These are phyloP conservation scores for Centaurea solstitialis DNA, from an alignment of 129 eudicot species.

Conservation along the genomic window DNA sequence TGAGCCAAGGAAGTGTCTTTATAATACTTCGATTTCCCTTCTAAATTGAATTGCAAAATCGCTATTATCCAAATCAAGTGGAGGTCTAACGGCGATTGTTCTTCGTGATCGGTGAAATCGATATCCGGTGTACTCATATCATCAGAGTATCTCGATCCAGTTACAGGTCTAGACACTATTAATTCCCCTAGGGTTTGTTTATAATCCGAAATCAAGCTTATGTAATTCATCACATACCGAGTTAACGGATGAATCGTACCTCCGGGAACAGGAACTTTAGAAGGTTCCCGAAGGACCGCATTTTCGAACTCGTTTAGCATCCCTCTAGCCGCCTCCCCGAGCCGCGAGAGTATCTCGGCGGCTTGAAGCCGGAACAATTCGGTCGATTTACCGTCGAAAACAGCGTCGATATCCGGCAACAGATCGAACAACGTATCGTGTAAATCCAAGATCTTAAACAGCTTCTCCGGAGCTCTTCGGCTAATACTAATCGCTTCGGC, in stretches of 20 bases:
- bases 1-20: conserved; percentile 57
- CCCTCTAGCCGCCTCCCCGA: conserved; percentile 70
- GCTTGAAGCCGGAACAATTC: conserved; percentile 59
- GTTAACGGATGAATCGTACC: conserved; percentile 82
- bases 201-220: conserved; percentile 59
- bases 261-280: conserved; percentile 68
- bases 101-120: conserved; percentile 60
- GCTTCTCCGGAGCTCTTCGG: conserved; percentile 68
- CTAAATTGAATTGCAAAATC: conserved; percentile 52
- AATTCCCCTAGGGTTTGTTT: conserved; percentile 55
- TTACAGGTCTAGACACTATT: conserved; percentile 58
- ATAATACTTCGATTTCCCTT: conserved; percentile 58
- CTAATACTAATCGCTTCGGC: conserved; percentile 69
- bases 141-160: conserved; percentile 55
- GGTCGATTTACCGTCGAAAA: conserved; percentile 47
- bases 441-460: conserved; percentile 70
- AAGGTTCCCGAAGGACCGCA: conserved; percentile 64
- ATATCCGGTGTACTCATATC: conserved; percentile 48
- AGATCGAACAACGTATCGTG: conserved; percentile 55
- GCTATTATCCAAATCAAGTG: conserved; percentile 67
- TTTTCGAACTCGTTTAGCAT: conserved; percentile 69
- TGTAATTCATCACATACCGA: conserved; percentile 83
- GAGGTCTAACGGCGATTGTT: conserved; percentile 49
- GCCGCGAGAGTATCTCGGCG: conserved; percentile 55
- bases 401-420: conserved; percentile 62